These are phyloP conservation scores for Volvox carteri DNA, from an alignment of 163 green algal species.

Conservation along the genomic window DNA sequence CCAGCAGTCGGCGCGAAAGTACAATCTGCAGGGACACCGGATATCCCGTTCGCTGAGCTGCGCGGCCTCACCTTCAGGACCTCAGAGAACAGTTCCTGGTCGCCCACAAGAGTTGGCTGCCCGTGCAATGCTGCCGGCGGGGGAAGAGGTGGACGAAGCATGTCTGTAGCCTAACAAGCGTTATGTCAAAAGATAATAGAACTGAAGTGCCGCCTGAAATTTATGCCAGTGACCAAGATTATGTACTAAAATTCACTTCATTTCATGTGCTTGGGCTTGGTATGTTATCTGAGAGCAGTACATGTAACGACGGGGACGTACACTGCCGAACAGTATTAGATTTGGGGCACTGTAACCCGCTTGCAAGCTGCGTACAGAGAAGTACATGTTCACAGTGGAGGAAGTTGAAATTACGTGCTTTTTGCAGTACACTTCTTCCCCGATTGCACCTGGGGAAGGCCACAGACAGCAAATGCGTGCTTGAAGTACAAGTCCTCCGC, in stretches of 20 bases:
- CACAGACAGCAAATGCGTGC: neutral
- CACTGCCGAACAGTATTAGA: neutral
- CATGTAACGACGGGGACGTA: neutral
- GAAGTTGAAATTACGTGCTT: neutral
- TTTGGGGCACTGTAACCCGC: neutral
- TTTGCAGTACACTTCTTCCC: constrained; percentile 12
- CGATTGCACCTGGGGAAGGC: too few species aligned
- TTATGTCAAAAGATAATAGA: too few species aligned
- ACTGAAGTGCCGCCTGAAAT: too few species aligned
- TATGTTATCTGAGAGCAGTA: neutral
- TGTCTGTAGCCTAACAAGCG: too few species aligned
- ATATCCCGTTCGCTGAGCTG: neutral
- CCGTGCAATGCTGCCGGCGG: neutral
- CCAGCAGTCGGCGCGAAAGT: neutral
- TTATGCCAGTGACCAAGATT: too few species aligned
- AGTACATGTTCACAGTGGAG: neutral
- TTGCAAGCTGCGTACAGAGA: neutral
- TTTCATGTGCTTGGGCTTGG: too few species aligned
- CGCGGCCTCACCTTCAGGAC: constrained; percentile 38
- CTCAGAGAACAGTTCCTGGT: constrained; percentile 41
- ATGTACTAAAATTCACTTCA: too few species aligned
- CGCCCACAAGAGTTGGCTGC: constrained; percentile 6
- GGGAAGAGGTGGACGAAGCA: constrained; percentile 6
- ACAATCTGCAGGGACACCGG: neutral
- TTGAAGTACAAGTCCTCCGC: neutral